phyloP scores from a whole-genome alignment of 2,329 filamentous ascomycete genomes.

The Cercospora sesami region DNA sequence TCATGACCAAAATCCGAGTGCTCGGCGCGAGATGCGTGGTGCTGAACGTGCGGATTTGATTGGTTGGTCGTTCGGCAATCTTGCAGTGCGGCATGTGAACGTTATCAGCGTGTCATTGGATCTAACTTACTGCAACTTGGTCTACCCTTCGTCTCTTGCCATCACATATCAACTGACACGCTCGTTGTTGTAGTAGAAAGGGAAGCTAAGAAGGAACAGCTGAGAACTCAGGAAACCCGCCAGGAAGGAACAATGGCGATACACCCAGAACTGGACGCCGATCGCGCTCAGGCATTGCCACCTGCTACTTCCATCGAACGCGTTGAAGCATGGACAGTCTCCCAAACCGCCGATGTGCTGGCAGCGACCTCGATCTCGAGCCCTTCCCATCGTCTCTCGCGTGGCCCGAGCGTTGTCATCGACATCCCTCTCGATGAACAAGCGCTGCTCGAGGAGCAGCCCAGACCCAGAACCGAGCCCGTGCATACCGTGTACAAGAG shows the following conservation, averaged over 20 bases:
- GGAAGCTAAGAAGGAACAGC: background rate
- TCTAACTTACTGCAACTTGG: background rate
- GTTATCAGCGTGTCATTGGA: constrained; percentile 6
- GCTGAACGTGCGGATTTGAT: constrained; percentile 4
- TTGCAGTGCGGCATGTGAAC: constrained; percentile 8
- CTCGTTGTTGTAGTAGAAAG: background rate
- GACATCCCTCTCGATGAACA: constrained; percentile 73
- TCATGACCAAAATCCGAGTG: background rate
- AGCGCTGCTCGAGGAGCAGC: constrained; percentile 32
- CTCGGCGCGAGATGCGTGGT: background rate
- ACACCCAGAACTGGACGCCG: constrained; percentile 16
- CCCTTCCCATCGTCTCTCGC: constrained; percentile 31
- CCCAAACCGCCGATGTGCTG: constrained; percentile 48
- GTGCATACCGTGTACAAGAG: constrained; percentile 49
- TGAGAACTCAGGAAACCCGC: background rate
- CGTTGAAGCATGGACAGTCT: constrained; percentile 51
- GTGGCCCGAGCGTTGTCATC: constrained; percentile 64
- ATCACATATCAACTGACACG: background rate
- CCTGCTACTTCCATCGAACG: constrained; percentile 31
- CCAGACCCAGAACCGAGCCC: constrained; percentile 28
- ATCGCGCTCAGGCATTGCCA: constrained; percentile 14
- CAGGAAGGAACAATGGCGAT: constrained; percentile 24
- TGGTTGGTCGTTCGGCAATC: constrained; percentile 8
- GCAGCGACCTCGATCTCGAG: constrained; percentile 43
- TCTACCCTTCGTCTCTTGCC: background rate